Evolutionary conservation across 345 rosid species (phyloP).

Genomic region (Cardiospermum halicacabum): DNA sequence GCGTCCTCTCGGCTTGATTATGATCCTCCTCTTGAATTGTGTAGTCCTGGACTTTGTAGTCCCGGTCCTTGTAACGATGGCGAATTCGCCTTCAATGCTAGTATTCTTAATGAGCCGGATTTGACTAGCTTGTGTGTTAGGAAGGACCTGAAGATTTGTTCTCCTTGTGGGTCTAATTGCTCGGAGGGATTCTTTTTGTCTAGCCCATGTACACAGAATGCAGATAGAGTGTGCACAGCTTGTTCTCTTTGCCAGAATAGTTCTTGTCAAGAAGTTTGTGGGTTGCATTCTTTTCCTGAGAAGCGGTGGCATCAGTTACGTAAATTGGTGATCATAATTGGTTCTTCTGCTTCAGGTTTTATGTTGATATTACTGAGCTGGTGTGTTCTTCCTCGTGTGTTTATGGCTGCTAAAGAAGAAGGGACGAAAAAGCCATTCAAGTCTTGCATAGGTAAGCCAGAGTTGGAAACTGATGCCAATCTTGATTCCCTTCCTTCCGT

Average conservation of each 20-base stretch:
- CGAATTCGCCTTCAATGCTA: conserved; percentile 83
- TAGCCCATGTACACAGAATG: conserved; percentile 55
- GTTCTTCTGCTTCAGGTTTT: conserved; percentile 39
- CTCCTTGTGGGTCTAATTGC: conserved; percentile 73
- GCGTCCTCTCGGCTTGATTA: conserved; percentile 40
- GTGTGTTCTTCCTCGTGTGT: conserved; percentile 42
- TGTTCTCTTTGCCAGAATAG: conserved; percentile 97
- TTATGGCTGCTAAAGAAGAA: conserved; percentile 34
- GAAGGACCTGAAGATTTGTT: conserved; percentile 64
- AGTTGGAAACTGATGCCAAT: conserved; percentile 35
- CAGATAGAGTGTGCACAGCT: conserved; percentile 70
- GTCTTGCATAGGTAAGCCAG: conserved; percentile 58
- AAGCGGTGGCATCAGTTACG: conserved; percentile 45
- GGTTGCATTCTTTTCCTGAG: conserved; percentile 35
- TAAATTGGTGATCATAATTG: conserved; percentile 39
- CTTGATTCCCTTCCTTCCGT: conserved; percentile 34
- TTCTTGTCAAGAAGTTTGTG: conserved; percentile 65
- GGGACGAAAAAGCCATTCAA: conserved; percentile 35
- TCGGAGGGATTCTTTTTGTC: conserved; percentile 77
- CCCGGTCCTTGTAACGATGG: conserved; percentile 45
- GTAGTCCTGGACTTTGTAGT: conserved; percentile 79
- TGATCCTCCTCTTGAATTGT: conserved; percentile 78
- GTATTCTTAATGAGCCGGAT: conserved; percentile 67
- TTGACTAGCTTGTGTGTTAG: conserved; percentile 65
- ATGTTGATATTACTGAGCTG: conserved; percentile 43